Base-by-base conservation (phyloP, 352 stramenopile genomes). In the Globisporangium yorkense region DNA sequence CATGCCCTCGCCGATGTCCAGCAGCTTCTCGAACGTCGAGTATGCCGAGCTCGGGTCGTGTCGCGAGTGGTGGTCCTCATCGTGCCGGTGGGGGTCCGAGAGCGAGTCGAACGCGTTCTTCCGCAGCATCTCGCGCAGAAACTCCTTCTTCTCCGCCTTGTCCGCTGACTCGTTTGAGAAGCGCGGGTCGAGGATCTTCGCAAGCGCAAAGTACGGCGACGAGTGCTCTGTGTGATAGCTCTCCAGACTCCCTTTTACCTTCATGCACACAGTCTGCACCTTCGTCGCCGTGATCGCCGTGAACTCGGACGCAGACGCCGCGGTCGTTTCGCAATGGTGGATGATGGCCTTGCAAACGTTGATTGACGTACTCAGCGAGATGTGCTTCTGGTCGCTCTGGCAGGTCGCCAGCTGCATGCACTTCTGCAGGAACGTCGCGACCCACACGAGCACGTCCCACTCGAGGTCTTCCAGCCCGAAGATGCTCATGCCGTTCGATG, bases 321-420 rank as follows among this genome's bases (percentile, higher is more conserved):
- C 75, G 0, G 78, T 91, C 53, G 65, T 89, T 48, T 91, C 80
- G 57, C 80, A 91, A 37, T 87, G 67, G n/a, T 67, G 68, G 52
- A 91, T 78, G 46, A 91, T 89, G 47, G 74, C 80, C 67, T 89
- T 91, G 74, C 75, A 89, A 31, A 89, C 71, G 65, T 89, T 91
- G 57, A 85, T 77, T 46, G 80, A 91, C 54, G 79, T 91, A 59
- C 80, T 91, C 55, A 89, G 59, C 45, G 78, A 89, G 65, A 91
- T 88, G 62, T 88, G 80, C 52, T 88, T 87, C 60, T 86, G 65
- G 60, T 87, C 78, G 52, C 80, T 88, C 58, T 91, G 80, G 33
- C 80, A 91, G 29, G 80, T 91, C 8, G 78, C 74, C 72, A 91
- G 84, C 39, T 88, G 75, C 64, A 91, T 82, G 61, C 77, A 87